phyloP scores from a whole-genome alignment of 306 rosid genomes.

The Morella rubra region DNA sequence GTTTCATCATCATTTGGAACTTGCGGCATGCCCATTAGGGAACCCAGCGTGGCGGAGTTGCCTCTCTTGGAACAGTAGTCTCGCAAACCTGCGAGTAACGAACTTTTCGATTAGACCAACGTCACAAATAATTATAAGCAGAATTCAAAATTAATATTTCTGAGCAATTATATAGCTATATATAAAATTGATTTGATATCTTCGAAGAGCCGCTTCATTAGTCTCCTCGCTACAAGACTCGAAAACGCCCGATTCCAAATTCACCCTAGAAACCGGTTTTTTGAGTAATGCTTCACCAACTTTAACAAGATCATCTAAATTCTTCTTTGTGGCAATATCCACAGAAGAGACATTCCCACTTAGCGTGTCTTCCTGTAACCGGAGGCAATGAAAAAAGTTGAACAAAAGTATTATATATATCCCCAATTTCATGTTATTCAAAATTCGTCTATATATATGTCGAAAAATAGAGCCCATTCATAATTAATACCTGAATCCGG shows the following conservation, averaged over 20 bases:
- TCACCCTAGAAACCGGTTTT: slow-evolving; percentile 52
- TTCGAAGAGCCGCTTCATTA: slow-evolving; percentile 50
- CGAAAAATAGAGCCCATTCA: no score
- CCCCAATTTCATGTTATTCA: neutral
- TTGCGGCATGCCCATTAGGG: no score
- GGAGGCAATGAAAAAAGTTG: neutral
- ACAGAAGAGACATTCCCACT: slow-evolving; percentile 40
- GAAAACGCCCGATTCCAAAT: slow-evolving; percentile 45
- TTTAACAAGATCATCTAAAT: slow-evolving; percentile 41
- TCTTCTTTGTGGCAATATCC: slow-evolving; percentile 53
- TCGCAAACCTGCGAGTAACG: no score
- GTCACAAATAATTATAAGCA: no score
- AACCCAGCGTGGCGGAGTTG: no score
- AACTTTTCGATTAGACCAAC: no score
- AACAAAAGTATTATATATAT: no score
- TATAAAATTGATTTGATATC: slow-evolving; percentile 19
- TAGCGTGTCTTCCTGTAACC: slow-evolving; percentile 50
- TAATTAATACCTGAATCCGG: slow-evolving; percentile 44
- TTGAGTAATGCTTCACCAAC: slow-evolving; percentile 48
- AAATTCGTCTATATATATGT: neutral
- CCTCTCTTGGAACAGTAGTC: no score
- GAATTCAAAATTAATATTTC: neutral
- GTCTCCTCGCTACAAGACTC: slow-evolving; percentile 42
- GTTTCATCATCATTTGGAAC: no score
- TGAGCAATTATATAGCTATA: no score